phyloP scores from a whole-genome alignment of 352 stramenopile species.

The Phytophthora uliginosa region DNA sequence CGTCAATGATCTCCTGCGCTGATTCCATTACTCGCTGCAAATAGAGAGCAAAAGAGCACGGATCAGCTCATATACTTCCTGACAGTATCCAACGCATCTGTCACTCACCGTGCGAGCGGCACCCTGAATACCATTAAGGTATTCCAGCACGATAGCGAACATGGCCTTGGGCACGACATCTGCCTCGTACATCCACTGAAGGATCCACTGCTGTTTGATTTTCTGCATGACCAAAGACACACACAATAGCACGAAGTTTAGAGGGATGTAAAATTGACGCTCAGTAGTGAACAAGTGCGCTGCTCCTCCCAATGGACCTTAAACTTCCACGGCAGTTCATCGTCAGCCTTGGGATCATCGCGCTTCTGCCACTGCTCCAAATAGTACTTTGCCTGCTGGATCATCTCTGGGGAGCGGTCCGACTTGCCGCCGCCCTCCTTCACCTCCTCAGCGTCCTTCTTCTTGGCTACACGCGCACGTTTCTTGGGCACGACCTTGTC shows the following conservation, averaged over 20 bases:
- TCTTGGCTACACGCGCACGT: slow-evolving; percentile 42
- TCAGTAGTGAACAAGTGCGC: neutral
- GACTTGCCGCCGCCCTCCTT: slow-evolving; percentile 71
- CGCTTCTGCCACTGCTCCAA: slow-evolving; percentile 79
- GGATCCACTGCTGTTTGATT: slow-evolving; percentile 87
- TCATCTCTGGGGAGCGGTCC: slow-evolving; percentile 81
- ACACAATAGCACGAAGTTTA: slow-evolving; percentile 5
- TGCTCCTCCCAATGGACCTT: slow-evolving; percentile 50
- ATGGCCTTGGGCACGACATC: slow-evolving; percentile 86
- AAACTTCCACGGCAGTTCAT: slow-evolving; percentile 83
- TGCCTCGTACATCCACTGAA: slow-evolving; percentile 87
- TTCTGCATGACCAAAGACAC: slow-evolving; percentile 51
- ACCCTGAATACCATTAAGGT: slow-evolving; percentile 77
- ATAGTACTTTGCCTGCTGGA: slow-evolving; percentile 87
- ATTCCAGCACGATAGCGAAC: slow-evolving; percentile 81
- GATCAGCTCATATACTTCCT: neutral
- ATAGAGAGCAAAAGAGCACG: slow-evolving; percentile 6
- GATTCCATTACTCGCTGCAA: slow-evolving; percentile 70
- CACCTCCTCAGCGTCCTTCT: slow-evolving; percentile 35
- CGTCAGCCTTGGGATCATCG: slow-evolving; percentile 58
- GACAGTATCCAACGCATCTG: neutral
- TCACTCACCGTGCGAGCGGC: slow-evolving; percentile 58
- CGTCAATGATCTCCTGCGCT: slow-evolving; percentile 81
- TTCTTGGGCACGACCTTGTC: slow-evolving; percentile 63
- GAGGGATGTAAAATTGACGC: too few species aligned